Evolutionary conservation across 1,284 basidiomycete genomes (phyloP).

Genomic region (Cutaneotrichosporon sp.): DNA sequence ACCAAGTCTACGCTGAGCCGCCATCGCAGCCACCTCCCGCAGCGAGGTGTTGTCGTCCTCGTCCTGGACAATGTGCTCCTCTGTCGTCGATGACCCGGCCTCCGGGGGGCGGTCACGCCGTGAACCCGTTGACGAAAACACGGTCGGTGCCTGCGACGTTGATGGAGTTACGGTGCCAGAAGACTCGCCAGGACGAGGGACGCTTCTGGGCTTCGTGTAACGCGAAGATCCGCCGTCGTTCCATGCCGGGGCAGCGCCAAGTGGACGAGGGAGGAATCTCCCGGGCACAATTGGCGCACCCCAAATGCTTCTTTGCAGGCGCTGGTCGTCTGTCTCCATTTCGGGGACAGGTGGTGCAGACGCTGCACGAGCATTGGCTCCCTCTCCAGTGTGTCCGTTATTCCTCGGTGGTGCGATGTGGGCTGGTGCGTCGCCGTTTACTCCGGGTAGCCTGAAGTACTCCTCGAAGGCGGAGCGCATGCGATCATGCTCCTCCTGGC

Average conservation of each 20-base stretch:
- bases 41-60: constrained; percentile 12
- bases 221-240: not conserved
- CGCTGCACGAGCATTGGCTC: not conserved
- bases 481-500: constrained; percentile 5
- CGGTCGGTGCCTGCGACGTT: constrained; percentile 34
- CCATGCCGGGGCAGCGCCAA: constrained; percentile 30
- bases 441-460: constrained; percentile 32
- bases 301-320: constrained; percentile 40
- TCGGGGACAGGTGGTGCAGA: constrained; percentile 3
- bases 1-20: constrained; percentile 11
- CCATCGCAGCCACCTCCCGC: constrained; percentile 11
- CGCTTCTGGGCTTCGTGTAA: no score
- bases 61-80: constrained; percentile 1
- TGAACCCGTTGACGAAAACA: constrained; percentile 28
- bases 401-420: constrained; percentile 10
- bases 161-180: constrained; percentile 36
- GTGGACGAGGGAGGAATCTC: constrained; percentile 30
- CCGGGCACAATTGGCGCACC: constrained; percentile 41
- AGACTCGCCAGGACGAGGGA: no score
- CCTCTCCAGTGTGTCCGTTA: no score
- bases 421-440: constrained; percentile 24
- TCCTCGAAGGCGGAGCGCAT: constrained; percentile 35
- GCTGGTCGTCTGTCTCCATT: constrained; percentile 17
- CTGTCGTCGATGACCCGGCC: not conserved
- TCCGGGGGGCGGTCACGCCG: not conserved